Base-by-base conservation (phyloP, 1,139 yeast genomes). In the Candida anutae region DNA sequence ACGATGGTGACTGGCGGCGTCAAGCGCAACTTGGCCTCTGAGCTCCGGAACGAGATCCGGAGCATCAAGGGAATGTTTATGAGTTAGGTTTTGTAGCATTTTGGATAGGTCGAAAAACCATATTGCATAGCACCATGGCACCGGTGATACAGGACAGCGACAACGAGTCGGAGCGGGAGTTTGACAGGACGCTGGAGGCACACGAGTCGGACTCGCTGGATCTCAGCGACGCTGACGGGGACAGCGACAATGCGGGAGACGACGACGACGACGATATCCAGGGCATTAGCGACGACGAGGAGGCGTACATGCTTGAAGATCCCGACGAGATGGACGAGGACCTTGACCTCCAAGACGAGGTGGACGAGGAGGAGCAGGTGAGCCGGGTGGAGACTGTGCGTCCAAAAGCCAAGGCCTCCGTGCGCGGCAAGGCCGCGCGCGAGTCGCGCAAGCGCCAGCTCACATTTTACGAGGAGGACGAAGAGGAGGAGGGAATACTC, bases 251-350 rank as follows among this genome's bases (percentile, higher is more conserved):
- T n/a, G 50, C 42, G 5, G 53, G 40, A 8, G 54, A 42, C 6
- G 49, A 44, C 2, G 57, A 47, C 8, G 60, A 41, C 11, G 45
- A 55, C 13, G 56, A 47, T 13, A 35, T 39, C 5, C 37, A 30
- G n/a, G 42, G 39, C 15, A 40, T 35, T 6, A 29, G 31, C 13
- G 46, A 45, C 15, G 66, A 57, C 16, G 63, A 58, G 27, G 63
- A 55, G 19, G 50, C 50, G 26, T 58, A 50, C 30, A 47, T 51
- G 27, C 46, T 59, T 10, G 67, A 58, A 30, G 68, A 58, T 27
- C 61, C 60, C 6, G 68, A 62, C 32, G 64, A 56, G 17, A 53
- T 58, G 24, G 69, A 61, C 28, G 68, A 59, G 24, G 68, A 58
- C 34, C 43, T 59, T 26, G 67, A 60, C 28, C 38, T 57, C 22